phyloP scores from a whole-genome alignment of 257 asterid species.

The Handroanthus guayacan region DNA sequence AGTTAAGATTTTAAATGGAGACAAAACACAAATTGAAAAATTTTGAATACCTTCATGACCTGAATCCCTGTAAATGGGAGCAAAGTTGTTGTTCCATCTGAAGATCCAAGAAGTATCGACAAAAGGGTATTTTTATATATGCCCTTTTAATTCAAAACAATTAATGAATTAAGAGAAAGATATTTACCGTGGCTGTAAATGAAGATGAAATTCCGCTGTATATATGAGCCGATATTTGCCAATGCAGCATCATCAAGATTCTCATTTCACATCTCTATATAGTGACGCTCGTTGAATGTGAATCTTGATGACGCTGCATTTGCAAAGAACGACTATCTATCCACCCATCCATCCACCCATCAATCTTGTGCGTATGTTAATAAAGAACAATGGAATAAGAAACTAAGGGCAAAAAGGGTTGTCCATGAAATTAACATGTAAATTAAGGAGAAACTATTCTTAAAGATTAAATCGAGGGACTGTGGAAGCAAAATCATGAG shows the following conservation, averaged over 20 bases:
- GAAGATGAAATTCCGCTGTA: not conserved
- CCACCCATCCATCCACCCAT: not conserved
- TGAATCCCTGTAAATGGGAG: not conserved
- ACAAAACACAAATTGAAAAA: not conserved
- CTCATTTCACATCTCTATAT: slow-evolving; percentile 39
- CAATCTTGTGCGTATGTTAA: not conserved
- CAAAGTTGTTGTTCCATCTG: slow-evolving; percentile 8
- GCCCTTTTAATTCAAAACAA: not conserved
- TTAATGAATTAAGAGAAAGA: not conserved
- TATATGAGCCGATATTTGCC: slow-evolving; percentile 37
- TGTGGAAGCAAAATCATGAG: not conserved
- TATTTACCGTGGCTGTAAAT: slow-evolving; percentile 16
- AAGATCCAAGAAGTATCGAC: not conserved
- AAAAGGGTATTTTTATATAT: not conserved
- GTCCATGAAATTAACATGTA: not conserved
- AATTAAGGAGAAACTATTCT: not conserved
- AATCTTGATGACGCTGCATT: slow-evolving; percentile 63
- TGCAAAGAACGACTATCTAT: slow-evolving; percentile 49
- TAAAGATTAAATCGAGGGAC: not conserved
- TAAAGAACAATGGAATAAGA: not conserved
- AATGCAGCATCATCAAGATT: slow-evolving; percentile 78
- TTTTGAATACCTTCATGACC: slow-evolving; percentile 24
- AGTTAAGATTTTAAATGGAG: not conserved
- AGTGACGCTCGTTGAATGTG: slow-evolving; percentile 39
- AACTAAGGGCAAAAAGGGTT: not conserved